A percentile compares a stretch with the other conserved stretches of the same genome.
Evolutionary conservation across 805 yeast species (phyloP).

Genomic region (Lipomyces anomalus): DNA sequence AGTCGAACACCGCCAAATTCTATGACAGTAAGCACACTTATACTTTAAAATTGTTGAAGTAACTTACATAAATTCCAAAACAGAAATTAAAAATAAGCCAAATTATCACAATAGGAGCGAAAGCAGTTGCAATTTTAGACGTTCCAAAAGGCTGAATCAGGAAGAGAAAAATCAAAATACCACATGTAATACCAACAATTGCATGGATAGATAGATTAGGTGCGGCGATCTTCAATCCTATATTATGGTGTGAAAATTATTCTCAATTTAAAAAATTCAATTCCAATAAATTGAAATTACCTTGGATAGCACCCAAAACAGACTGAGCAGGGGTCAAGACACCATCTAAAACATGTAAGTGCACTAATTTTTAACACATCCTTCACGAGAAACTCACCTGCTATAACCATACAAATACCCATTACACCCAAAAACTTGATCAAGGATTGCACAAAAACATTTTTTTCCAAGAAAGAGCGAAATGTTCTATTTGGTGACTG

Average conservation of each 20-base stretch:
- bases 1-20: too few relatives aligned
- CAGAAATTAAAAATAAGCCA: too few relatives aligned
- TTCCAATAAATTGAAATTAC: too few relatives aligned
- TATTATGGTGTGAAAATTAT: too few relatives aligned
- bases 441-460: slow-evolving; percentile 27
- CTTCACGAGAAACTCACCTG: neutral
- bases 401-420: slow-evolving; percentile 50
- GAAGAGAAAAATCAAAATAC: slow-evolving; percentile 42
- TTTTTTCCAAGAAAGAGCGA: slow-evolving; percentile 29
- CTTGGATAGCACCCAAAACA: slow-evolving; percentile 50
- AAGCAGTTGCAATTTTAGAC: slow-evolving; percentile 40
- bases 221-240: slow-evolving; percentile 45
- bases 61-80: too few relatives aligned
- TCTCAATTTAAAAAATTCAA: too few relatives aligned
- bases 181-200: slow-evolving; percentile 44
- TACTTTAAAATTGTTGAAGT: too few relatives aligned
- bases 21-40: too few relatives aligned
- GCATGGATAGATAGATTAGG: slow-evolving; percentile 39
- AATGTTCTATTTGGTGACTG: neutral
- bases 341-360: slow-evolving; percentile 49
- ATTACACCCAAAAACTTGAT: slow-evolving; percentile 37
- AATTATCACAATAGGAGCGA: slow-evolving; percentile 54
- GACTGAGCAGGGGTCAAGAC: slow-evolving; percentile 59
- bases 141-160: slow-evolving; percentile 47
- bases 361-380: too few relatives aligned